A percentile compares a stretch with the other conserved stretches of the same genome.
Evolutionary conservation across 257 asterid species (phyloP).

Genomic region (Solanum corneliomulleri): DNA sequence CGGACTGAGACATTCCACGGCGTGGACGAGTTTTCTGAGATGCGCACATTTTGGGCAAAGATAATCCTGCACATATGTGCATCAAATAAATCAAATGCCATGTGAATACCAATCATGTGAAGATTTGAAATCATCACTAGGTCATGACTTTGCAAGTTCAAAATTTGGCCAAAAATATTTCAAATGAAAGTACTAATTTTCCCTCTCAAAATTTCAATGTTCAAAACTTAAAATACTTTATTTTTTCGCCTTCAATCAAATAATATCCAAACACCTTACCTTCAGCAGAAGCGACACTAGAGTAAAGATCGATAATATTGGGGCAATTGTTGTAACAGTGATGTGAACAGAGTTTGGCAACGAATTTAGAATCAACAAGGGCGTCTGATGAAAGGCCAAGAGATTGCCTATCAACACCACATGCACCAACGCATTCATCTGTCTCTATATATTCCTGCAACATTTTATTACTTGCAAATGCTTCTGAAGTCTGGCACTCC

Average conservation of each 20-base stretch:
- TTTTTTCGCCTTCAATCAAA: background rate
- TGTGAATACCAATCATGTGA: background rate
- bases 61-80: slow-evolving; percentile 33
- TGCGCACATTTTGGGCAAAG: slow-evolving; percentile 48
- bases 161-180: background rate
- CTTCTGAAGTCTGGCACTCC: slow-evolving; percentile 63
- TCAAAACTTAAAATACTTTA: too few relatives aligned
- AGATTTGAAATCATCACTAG: background rate
- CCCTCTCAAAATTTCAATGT: background rate
- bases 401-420: slow-evolving; percentile 48
- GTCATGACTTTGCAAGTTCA: too few relatives aligned
- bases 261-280: slow-evolving; percentile 10
- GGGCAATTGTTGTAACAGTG: slow-evolving; percentile 56
- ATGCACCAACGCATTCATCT: slow-evolving; percentile 44
- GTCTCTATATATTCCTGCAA: slow-evolving; percentile 45
- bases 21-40: slow-evolving; percentile 37
- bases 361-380: slow-evolving; percentile 38
- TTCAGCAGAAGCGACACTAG: slow-evolving; percentile 69
- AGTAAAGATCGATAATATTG: slow-evolving; percentile 61
- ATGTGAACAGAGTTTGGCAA: slow-evolving; percentile 49
- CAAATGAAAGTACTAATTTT: background rate
- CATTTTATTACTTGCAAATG: slow-evolving; percentile 24
- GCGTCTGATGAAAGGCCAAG: slow-evolving; percentile 80
- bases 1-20: slow-evolving; percentile 40
- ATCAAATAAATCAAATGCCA: background rate